Evolutionary conservation across 495 filamentous ascomycete species (phyloP).

Genomic region (Cercophora scortea): DNA sequence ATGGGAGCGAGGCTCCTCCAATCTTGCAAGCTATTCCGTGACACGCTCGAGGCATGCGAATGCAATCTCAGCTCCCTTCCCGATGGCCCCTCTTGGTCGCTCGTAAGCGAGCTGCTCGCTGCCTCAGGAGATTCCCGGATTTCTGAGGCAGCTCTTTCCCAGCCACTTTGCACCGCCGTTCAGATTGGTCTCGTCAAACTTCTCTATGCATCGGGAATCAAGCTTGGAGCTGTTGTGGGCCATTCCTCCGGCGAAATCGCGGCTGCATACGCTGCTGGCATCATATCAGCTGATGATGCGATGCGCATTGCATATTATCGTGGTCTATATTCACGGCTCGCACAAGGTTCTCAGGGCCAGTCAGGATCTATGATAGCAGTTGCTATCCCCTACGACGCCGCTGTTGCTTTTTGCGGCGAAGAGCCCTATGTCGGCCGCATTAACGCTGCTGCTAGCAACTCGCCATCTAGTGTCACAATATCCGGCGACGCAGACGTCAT

Average conservation of each 20-base stretch:
- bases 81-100: neutral
- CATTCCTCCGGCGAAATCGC: constrained; percentile 55
- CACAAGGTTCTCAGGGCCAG: constrained; percentile 1
- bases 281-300: constrained; percentile 31
- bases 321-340: constrained; percentile 11
- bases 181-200: constrained; percentile 43
- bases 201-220: constrained; percentile 35
- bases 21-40: constrained; percentile 13
- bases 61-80: neutral
- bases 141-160: constrained; percentile 8
- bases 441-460: constrained; percentile 26
- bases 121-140: neutral
- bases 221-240: constrained; percentile 41
- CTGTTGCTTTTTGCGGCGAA: constrained; percentile 6
- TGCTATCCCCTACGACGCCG: constrained; percentile 18
- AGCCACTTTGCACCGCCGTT: constrained; percentile 38
- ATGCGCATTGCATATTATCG: constrained; percentile 41
- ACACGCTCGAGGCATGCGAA: neutral
- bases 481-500: constrained; percentile 20
- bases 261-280: constrained; percentile 31
- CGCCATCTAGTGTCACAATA: neutral
- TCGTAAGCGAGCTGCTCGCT: neutral
- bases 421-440: neutral
- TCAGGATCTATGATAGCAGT: constrained; percentile 39
- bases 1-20: constrained; percentile 17